Evolutionary conservation across 805 yeast genomes (phyloP).

Genomic region (Limtongia smithiae): DNA sequence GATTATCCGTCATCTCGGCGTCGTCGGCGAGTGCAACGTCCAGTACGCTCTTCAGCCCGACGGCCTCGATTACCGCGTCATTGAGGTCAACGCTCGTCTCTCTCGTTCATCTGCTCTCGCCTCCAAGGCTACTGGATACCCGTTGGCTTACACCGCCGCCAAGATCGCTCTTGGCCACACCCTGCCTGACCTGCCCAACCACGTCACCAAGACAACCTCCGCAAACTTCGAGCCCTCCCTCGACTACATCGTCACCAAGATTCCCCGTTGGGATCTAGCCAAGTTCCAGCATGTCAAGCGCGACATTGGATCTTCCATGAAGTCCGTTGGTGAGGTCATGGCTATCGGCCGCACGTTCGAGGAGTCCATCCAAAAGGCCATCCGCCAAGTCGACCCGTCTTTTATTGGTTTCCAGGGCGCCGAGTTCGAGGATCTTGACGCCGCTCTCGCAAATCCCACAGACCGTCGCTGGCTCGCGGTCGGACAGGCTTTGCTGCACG

Average conservation of each 20-base stretch:
- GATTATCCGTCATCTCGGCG: slow-evolving; percentile 95
- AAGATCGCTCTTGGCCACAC: slow-evolving; percentile 94
- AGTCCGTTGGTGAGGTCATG: slow-evolving; percentile 99
- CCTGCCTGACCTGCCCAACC: slow-evolving; percentile 90
- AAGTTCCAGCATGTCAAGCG: slow-evolving; percentile 94
- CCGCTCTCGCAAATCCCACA: slow-evolving; percentile 76
- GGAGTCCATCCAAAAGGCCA: slow-evolving; percentile 92
- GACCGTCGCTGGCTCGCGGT: slow-evolving; percentile 98
- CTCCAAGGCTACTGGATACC: slow-evolving; percentile 98
- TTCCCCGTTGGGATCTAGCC: slow-evolving; percentile 96
- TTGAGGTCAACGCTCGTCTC: slow-evolving; percentile 95
- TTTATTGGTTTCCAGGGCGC: slow-evolving; percentile 86
- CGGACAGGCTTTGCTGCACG: slow-evolving; percentile 92
- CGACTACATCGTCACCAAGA: slow-evolving; percentile 94
- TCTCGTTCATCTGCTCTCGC: slow-evolving; percentile 97
- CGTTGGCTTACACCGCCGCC: slow-evolving; percentile 97
- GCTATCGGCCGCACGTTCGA: slow-evolving; percentile 97
- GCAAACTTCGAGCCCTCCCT: slow-evolving; percentile 97
- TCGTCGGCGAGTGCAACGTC: slow-evolving; percentile 98
- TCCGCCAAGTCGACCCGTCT: slow-evolving; percentile 92
- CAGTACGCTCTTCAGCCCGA: slow-evolving; percentile 96
- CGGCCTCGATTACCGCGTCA: slow-evolving; percentile 91
- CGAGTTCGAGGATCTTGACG: slow-evolving; percentile 70
- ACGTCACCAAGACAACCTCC: slow-evolving; percentile 92
- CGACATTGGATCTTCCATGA: slow-evolving; percentile 93